Percentiles rank a stretch among this genome's conserved stretches.
Evolutionary conservation across 2,329 filamentous ascomycete species (phyloP).

Genomic region (Beauveria brongniartii): DNA sequence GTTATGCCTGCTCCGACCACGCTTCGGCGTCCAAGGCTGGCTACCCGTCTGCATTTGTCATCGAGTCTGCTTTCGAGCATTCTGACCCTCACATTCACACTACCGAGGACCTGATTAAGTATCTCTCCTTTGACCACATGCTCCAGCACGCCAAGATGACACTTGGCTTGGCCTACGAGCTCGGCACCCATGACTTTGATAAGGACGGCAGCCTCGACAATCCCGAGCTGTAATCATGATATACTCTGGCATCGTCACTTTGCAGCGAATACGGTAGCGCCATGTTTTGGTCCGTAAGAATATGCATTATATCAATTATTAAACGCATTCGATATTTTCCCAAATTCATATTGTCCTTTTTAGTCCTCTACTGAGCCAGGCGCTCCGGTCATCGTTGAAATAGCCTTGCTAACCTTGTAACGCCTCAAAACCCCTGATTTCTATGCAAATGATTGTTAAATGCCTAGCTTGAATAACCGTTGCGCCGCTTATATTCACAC

Average conservation of each 20-base stretch:
- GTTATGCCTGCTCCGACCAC: conserved; percentile 75
- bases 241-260: neutral
- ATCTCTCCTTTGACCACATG: conserved; percentile 81
- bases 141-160: conserved; percentile 82
- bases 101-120: conserved; percentile 62
- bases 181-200: conserved; percentile 66
- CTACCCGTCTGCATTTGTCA: conserved; percentile 68
- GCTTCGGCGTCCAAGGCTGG: conserved; percentile 66
- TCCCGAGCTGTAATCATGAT: neutral
- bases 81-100: conserved; percentile 63
- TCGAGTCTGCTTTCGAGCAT: conserved; percentile 62
- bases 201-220: neutral
- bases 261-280: neutral
- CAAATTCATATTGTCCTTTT: neutral
- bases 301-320: neutral
- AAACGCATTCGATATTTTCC: neutral
- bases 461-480: neutral
- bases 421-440: neutral
- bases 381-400: neutral
- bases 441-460: neutral
- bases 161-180: conserved; percentile 73
- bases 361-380: neutral
- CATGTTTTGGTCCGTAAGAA: neutral
- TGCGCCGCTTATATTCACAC: neutral
- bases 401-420: neutral